Evolutionary conservation across 2,329 filamentous ascomycete genomes (phyloP).

Genomic region (Trichophyton schoenleinii): DNA sequence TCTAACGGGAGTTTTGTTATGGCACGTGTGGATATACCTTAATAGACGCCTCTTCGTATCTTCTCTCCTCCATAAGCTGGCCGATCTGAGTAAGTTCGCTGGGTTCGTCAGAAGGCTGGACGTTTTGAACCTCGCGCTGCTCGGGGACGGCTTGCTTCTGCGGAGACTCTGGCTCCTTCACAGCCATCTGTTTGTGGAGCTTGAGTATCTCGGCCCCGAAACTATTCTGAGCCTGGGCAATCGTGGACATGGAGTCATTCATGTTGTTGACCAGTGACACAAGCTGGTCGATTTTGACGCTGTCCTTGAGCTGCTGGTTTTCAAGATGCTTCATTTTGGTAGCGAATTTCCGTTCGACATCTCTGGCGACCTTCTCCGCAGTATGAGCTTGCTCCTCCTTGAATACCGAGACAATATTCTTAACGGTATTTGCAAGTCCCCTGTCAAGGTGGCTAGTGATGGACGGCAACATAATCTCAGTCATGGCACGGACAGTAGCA

Average conservation of each 20-base stretch:
- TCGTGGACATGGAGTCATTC: conserved; percentile 40
- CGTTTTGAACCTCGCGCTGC: conserved; percentile 6
- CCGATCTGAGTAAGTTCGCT: conserved; percentile 32
- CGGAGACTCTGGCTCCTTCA: conserved; percentile 13
- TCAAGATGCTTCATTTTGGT: conserved; percentile 42
- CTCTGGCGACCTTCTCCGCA: conserved; percentile 53
- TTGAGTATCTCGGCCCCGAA: conserved; percentile 32
- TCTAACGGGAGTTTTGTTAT: neutral
- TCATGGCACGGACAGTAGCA: conserved; percentile 58
- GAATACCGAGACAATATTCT: conserved; percentile 54
- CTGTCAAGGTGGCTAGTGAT: conserved; percentile 57
- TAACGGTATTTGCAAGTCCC: conserved; percentile 50
- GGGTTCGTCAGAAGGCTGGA: conserved; percentile 22
- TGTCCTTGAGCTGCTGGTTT: conserved; percentile 40
- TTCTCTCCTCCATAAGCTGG: conserved; percentile 27
- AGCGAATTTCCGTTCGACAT: conserved; percentile 51
- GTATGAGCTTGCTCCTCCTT: conserved; percentile 52
- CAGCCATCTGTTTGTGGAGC: conserved; percentile 22
- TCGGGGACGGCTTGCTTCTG: conserved; percentile 8
- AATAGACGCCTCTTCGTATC: conserved; percentile 35
- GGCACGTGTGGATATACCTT: conserved; percentile 24
- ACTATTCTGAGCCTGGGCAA: conserved; percentile 31
- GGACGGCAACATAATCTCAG: conserved; percentile 57
- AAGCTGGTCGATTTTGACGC: conserved; percentile 50
- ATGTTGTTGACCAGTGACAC: conserved; percentile 40